Percentiles rank a stretch among this genome's conserved stretches.
phyloP scores from a whole-genome alignment of 78 protist species.

The Abeoforma whisleri region DNA sequence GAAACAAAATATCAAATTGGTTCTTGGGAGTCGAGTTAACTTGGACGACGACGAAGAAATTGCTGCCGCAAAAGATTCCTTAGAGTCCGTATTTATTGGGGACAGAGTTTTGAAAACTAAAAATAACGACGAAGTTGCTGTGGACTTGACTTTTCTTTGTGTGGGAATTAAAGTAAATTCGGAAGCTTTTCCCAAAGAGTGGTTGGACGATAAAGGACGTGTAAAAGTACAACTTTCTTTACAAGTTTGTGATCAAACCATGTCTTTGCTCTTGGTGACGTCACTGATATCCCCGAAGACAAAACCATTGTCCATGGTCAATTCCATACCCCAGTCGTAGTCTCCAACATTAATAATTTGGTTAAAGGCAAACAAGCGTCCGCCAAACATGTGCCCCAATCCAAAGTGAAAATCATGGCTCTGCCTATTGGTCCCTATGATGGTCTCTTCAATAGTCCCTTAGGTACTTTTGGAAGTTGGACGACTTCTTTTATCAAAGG shows the following conservation, averaged over 20 bases:
- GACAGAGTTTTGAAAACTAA: neutral
- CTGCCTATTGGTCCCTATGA: neutral
- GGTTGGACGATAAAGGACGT: neutral
- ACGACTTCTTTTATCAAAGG: neutral
- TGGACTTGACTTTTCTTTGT: neutral
- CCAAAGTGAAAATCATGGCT: neutral
- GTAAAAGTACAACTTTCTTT: neutral
- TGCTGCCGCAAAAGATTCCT: neutral
- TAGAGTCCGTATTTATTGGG: neutral
- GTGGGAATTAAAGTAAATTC: neutral
- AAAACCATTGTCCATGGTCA: neutral
- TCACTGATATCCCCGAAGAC: neutral
- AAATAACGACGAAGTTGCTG: neutral
- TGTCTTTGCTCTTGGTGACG: neutral
- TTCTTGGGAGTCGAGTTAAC: neutral
- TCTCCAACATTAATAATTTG: neutral
- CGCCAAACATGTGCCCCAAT: neutral
- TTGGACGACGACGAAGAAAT: too few relatives aligned
- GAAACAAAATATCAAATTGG: neutral
- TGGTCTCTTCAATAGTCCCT: neutral
- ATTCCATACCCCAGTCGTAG: neutral
- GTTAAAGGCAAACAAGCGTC: neutral
- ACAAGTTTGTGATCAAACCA: neutral
- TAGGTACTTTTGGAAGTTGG: neutral
- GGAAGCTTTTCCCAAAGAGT: neutral